Base-by-base conservation (phyloP, 2,329 filamentous ascomycete genomes). In the Aspergillus persii region DNA sequence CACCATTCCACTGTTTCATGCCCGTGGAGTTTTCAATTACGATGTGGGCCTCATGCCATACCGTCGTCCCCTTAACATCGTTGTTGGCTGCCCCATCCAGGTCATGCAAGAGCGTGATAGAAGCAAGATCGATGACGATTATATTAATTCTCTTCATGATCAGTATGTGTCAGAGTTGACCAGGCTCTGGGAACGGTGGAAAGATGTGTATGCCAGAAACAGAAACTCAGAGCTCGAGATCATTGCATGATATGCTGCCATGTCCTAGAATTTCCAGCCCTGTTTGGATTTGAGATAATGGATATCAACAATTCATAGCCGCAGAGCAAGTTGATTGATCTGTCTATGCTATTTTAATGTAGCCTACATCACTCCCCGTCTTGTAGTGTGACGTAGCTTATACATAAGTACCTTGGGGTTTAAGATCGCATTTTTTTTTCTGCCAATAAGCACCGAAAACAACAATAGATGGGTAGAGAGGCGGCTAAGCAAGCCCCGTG, bases 1-100 rank as follows among this genome's bases (percentile, higher is more conserved):
- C 69, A 98, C 95, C 0, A 83, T 98, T 9, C 93, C 95, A 0
- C 84, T 96, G 30, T 89, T 97, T 69, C 92, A 96, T 74, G 94
- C 93, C 2, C 81, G 93, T 29, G 94, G 94, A 11, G 88, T 98
- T 46, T 96, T 98, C 79, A 99, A 99, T 76, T 98, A 99, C 72
- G 95, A 99, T 74, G 91, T 97, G 12, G 95, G 95, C 3, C 80
- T 98, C 68, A 92, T 98, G 91, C 95, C 95, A 0, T 98, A 97
- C 74, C 87, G 95, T 11, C 83, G 88, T 53, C 89, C 92, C 9
- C 80, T 99, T 60, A 95, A 98, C 71, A 86, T 97, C 51, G 93
- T 99, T 11, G 90, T 96, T 12, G 94, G 94, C 3, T 83, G 85
- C 54, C 92, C 94, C 0, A 92, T 97, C 61, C 80, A 82, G 62